Evolutionary conservation across 192 early-diverging fungal species (phyloP).

Genomic region (Backusella luteola): DNA sequence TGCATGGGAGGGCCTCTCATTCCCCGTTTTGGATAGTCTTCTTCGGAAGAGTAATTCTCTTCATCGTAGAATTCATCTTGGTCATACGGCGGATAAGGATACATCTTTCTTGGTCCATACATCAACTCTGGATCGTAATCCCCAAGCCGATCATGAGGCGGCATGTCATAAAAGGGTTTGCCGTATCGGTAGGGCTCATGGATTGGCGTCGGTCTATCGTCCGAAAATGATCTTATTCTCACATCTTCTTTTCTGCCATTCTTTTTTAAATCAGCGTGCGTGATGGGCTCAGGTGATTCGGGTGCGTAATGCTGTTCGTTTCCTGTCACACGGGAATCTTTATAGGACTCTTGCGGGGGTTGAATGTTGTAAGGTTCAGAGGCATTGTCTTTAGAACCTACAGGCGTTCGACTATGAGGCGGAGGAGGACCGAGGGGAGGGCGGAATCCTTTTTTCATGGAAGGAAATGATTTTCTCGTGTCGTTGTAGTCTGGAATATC

Average conservation of each 20-base stretch:
- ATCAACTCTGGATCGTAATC: conserved; percentile 2
- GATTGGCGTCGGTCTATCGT: neutral
- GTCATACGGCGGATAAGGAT: neutral
- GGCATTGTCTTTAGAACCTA: neutral
- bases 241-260: neutral
- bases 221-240: neutral
- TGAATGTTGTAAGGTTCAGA: neutral
- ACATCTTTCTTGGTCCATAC: neutral
- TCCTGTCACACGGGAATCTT: neutral
- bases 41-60: neutral
- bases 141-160: neutral
- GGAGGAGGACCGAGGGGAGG: neutral
- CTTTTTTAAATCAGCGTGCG: neutral
- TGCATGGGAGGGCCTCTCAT: neutral
- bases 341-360: neutral
- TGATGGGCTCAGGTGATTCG: conserved; percentile 16
- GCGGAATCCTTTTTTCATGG: neutral
- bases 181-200: neutral
- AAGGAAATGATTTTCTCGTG: neutral
- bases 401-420: neutral
- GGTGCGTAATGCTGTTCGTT: conserved; percentile 6
- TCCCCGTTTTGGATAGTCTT: neutral
- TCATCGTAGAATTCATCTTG: neutral
- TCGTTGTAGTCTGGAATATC: neutral
- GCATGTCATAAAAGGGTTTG: neutral